Evolutionary conservation across 148 eudicot genomes (phyloP).

Genomic region (Camellia lanceoleosa): DNA sequence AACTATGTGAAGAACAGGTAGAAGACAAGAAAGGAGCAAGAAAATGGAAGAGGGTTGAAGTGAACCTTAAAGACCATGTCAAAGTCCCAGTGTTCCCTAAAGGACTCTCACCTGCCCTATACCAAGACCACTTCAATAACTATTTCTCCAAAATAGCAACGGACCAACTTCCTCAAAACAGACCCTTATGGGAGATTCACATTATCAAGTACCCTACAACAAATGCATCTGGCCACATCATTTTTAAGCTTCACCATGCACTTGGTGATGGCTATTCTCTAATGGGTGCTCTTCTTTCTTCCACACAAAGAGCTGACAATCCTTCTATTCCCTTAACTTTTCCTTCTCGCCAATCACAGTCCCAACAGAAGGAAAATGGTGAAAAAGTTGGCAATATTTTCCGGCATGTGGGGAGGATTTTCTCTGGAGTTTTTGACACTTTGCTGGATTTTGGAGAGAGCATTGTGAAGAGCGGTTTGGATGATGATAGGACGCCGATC

Average conservation of each 20-base stretch:
- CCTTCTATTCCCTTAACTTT: conserved; percentile 70
- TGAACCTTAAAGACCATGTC: conserved; percentile 60
- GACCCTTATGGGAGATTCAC: conserved; percentile 81
- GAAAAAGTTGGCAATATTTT: background rate
- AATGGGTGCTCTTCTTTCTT: conserved; percentile 91
- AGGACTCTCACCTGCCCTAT: conserved; percentile 29
- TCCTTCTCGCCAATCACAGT: conserved; percentile 18
- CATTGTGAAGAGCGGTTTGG: conserved; percentile 46
- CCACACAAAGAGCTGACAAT: conserved; percentile 62
- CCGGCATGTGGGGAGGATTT: background rate
- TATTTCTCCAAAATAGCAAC: conserved; percentile 55
- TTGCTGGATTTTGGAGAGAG: conserved; percentile 56
- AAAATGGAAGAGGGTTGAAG: conserved; percentile 68
- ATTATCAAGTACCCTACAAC: conserved; percentile 63
- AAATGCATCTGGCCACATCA: conserved; percentile 51
- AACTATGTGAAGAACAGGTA: conserved; percentile 34
- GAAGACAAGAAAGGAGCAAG: conserved; percentile 48
- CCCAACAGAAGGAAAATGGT: background rate
- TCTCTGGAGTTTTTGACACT: conserved; percentile 35
- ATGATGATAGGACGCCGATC: conserved; percentile 50
- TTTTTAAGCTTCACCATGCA: conserved; percentile 85
- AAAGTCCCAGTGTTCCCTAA: conserved; percentile 39
- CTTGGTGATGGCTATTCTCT: conserved; percentile 82
- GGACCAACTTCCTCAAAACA: conserved; percentile 51
- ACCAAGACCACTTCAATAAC: conserved; percentile 43